Evolutionary conservation across 495 filamentous ascomycete species (phyloP), one percentile per base, ranked within the genome.

Genomic region (Penicillium coprophilum): DNA sequence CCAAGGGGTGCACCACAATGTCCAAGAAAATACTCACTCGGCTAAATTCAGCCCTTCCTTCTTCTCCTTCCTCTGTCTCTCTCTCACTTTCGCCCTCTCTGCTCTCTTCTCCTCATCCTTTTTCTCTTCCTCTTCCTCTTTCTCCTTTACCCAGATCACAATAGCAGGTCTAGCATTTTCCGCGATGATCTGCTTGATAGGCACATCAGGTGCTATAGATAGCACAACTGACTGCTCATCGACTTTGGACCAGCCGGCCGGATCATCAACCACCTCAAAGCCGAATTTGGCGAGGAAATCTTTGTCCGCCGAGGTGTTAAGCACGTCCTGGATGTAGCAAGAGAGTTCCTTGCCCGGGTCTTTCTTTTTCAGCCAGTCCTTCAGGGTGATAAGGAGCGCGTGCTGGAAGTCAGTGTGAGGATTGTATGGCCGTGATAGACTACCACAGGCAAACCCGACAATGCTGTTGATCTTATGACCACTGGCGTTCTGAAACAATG

Each of bases 111-210:
- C n/a, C n/a, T n/a, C n/a, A n/a, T n/a, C n/a, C n/a, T n/a, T n/a
- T n/a, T n/a, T n/a, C n/a, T n/a, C n/a, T n/a, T n/a, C n/a, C n/a
- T n/a, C n/a, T n/a, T n/a, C n/a, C n/a, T n/a, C n/a, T n/a, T n/a
- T n/a, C n/a, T n/a, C n/a, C n/a, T n/a, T n/a, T n/a, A n/a, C n/a
- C 24, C 50, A 44, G 30, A 53, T 53, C 4, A 53, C n/a, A 31
- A 53, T 30, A 15, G 50, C 38, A 20, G 50, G 50, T 28, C 38
- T 23, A 31, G 50, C 50, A 13, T 44, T 41, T n/a, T 53, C 39
- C 6, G 27, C 50, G 17, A 44, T 43, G 4, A 53, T 53, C 4
- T 34, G n/a, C 15, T 43, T 44, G 11, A 23, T n/a, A 15, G 50
- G 23, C 3, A 53, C 5, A 32, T 30, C 23, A 7, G 50, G 24